phyloP scores from a whole-genome alignment of 1,284 basidiomycete species.

The Sporisorium scitamineum region DNA sequence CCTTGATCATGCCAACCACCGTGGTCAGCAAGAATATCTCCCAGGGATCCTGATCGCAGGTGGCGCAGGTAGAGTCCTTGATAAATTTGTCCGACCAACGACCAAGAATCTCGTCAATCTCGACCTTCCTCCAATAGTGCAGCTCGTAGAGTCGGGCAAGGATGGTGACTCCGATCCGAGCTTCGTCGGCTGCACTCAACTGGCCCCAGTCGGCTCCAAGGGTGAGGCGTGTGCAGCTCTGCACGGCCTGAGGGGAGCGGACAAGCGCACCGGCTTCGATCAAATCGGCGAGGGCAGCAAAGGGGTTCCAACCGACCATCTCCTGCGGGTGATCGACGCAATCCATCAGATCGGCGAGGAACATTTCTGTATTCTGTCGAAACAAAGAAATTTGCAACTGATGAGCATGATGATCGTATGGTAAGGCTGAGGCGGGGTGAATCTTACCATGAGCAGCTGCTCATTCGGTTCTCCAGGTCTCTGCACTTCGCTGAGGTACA shows the following conservation, averaged over 20 bases:
- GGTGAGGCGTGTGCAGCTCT: slow-evolving; percentile 24
- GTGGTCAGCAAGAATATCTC: slow-evolving; percentile 29
- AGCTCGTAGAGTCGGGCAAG: not conserved
- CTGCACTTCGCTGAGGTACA: not conserved
- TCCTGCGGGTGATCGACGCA: slow-evolving; percentile 43
- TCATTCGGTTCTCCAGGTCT: not conserved
- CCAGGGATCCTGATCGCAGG: slow-evolving; percentile 28
- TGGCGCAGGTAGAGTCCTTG: slow-evolving; percentile 14
- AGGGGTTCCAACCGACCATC: slow-evolving; percentile 21
- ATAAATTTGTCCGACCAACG: slow-evolving; percentile 28
- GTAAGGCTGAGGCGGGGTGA: not conserved
- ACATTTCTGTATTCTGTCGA: slow-evolving; percentile 7
- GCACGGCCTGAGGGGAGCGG: slow-evolving; percentile 8
- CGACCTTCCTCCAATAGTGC: slow-evolving; percentile 5
- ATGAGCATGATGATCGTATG: not conserved
- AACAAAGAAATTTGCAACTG: not conserved
- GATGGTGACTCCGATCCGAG: slow-evolving; percentile 7
- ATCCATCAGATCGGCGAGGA: slow-evolving; percentile 30
- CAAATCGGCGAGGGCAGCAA: slow-evolving; percentile 22
- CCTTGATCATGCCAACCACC: slow-evolving; percentile 7
- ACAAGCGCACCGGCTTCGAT: slow-evolving; percentile 25
- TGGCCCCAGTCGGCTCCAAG: slow-evolving; percentile 17
- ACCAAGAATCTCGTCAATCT: slow-evolving; percentile 9
- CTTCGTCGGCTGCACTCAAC: not conserved
- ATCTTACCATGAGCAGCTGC: slow-evolving; percentile 2